A percentile compares a stretch with the other conserved stretches of the same genome.
These are phyloP conservation scores for Ophiocordyceps sinensis DNA, from an alignment of 2,329 filamentous ascomycete species.

Conservation along the genomic window DNA sequence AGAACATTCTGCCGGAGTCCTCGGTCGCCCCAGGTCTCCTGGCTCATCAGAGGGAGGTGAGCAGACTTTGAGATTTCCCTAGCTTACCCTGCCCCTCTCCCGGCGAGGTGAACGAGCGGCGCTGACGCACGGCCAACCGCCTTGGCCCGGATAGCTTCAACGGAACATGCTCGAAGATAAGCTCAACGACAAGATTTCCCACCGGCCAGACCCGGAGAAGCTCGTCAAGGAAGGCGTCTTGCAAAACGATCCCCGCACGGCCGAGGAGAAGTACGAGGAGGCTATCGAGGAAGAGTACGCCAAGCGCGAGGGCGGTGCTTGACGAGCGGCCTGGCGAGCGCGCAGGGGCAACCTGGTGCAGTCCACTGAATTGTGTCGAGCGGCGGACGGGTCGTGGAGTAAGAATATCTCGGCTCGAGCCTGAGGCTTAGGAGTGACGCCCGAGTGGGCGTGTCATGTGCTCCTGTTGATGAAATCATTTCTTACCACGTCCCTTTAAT, in stretches of 20 bases:
- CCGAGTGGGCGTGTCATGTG: too few relatives aligned
- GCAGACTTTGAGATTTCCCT: conserved; percentile 4
- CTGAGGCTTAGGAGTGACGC: too few relatives aligned
- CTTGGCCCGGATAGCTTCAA: conserved; percentile 39
- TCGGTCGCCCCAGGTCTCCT: conserved; percentile 65
- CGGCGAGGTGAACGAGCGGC: not conserved
- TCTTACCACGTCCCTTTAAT: too few relatives aligned
- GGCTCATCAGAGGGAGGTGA: conserved; percentile 61
- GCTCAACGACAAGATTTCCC: conserved; percentile 73
- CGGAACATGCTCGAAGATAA: conserved; percentile 78
- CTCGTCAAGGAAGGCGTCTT: conserved; percentile 71
- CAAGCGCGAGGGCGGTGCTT: conserved; percentile 48
- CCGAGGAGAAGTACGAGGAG: conserved; percentile 42
- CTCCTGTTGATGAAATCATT: too few relatives aligned
- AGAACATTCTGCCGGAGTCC: conserved; percentile 74
- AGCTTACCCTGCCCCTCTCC: not conserved
- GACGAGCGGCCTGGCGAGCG: too few relatives aligned
- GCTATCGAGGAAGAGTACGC: conserved; percentile 51
- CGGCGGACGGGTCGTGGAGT: too few relatives aligned
- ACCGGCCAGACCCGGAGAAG: conserved; percentile 61
- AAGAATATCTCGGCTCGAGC: too few relatives aligned
- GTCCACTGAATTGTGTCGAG: too few relatives aligned
- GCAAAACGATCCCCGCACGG: conserved; percentile 47
- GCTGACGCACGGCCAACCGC: not conserved
- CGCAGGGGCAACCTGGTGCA: too few relatives aligned